These are phyloP conservation scores for Asparagopsis taxiformis DNA, from an alignment of 31 red algal genomes.

Conservation along the genomic window DNA sequence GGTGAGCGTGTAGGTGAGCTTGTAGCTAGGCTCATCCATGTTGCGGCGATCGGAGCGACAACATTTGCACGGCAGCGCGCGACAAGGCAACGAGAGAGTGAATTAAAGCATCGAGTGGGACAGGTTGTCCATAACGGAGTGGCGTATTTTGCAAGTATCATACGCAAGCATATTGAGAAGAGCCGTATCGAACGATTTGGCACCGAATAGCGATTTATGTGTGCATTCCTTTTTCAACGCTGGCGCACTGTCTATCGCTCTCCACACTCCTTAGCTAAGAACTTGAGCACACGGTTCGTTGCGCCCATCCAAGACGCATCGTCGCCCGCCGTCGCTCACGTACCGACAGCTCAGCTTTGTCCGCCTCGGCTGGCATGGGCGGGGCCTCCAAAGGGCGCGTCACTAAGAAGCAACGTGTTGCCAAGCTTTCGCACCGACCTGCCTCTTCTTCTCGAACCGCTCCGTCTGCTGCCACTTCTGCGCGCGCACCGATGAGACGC, in stretches of 20 bases:
- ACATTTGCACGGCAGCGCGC: too few species aligned
- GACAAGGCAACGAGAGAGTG: too few species aligned
- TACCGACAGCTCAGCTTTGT: not conserved
- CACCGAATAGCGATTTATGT: too few species aligned
- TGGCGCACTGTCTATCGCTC: not conserved
- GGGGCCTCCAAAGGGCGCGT: constrained; percentile 73
- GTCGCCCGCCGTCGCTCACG: not conserved
- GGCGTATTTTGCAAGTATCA: too few species aligned
- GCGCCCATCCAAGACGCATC: not conserved
- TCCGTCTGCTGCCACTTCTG: not conserved
- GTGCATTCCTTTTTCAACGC: too few species aligned
- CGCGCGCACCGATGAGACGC: constrained; percentile 49
- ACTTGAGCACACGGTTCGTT: not conserved
- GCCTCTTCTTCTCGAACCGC: not conserved
- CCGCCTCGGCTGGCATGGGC: constrained; percentile 46
- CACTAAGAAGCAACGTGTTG: constrained; percentile 51
- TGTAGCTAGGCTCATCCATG: constrained; percentile 3
- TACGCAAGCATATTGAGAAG: too few species aligned
- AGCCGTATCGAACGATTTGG: too few species aligned
- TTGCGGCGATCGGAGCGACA: too few species aligned
- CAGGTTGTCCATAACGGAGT: too few species aligned
- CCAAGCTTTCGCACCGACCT: constrained; percentile 4
- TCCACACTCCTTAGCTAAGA: not conserved
- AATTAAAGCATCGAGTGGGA: too few species aligned
- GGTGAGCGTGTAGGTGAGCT: constrained; percentile 37